phyloP scores from a whole-genome alignment of 495 filamentous ascomycete genomes.

The Lophiotrema nucula region DNA sequence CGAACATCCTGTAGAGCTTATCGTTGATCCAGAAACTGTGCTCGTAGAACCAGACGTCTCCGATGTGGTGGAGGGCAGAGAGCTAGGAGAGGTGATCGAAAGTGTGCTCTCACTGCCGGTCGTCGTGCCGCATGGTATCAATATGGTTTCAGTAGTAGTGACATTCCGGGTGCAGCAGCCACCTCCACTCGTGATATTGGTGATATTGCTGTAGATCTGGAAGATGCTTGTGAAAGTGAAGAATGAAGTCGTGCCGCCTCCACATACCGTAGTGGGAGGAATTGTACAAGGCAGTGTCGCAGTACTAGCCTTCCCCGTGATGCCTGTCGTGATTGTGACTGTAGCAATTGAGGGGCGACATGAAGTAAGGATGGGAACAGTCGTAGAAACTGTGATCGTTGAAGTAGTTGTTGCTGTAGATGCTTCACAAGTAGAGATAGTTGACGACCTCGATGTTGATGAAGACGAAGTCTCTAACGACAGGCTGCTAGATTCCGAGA shows the following conservation, averaged over 20 bases:
- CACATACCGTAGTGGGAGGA: not conserved
- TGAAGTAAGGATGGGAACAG: not conserved
- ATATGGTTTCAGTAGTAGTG: not conserved
- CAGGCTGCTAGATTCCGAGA: not conserved
- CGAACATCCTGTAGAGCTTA: not conserved
- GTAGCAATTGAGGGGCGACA: not conserved
- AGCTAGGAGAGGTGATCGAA: not conserved
- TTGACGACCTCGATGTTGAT: not conserved
- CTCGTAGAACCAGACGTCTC: not conserved
- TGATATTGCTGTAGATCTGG: conserved; percentile 5
- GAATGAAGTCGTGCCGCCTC: not conserved
- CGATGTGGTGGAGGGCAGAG: not conserved
- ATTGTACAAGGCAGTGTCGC: not conserved
- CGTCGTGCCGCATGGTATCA: not conserved
- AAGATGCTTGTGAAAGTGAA: conserved; percentile 4
- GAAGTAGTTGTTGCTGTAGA: not conserved
- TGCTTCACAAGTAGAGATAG: not conserved
- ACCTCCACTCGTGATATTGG: not conserved
- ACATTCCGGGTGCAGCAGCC: conserved; percentile 4
- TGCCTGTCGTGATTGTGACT: not conserved
- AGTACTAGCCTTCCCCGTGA: not conserved
- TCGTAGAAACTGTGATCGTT: too few species aligned
- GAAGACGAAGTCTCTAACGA: too few species aligned
- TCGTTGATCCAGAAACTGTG: not conserved
- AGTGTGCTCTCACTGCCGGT: not conserved